Conservation (phyloP, 768 basidiomycete genomes). For the Mycena albidolilacea region DNA sequence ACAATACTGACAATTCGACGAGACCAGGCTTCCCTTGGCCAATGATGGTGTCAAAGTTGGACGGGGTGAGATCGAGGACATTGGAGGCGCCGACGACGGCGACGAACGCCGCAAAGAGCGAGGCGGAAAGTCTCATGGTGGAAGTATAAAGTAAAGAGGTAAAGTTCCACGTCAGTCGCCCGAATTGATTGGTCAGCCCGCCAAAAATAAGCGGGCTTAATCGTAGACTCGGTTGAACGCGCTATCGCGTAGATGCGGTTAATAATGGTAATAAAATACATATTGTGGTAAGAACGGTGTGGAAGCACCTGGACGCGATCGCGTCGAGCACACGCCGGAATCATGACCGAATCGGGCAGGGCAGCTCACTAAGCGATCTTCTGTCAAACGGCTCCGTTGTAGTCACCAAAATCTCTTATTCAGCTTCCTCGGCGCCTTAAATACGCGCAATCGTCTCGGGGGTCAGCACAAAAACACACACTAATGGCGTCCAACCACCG, state of each 20-base stretch:
- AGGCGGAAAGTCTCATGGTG: constrained; percentile 73
- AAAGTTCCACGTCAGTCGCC: constrained; percentile 24
- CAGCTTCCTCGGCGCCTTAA: constrained; percentile 19
- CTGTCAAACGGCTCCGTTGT: constrained; percentile 10
- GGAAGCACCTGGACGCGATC: neutral
- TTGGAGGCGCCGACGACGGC: constrained; percentile 80
- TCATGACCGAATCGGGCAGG: neutral
- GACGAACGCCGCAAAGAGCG: constrained; percentile 70
- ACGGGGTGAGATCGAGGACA: constrained; percentile 83
- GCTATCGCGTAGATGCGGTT: neutral
- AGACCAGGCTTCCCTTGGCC: constrained; percentile 88
- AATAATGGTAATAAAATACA: neutral
- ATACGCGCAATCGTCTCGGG: constrained; percentile 7
- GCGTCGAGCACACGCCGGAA: neutral
- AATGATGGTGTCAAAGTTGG: constrained; percentile 82
- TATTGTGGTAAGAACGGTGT: neutral
- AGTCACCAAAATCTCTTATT: constrained; percentile 18
- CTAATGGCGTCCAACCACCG: constrained; percentile 49
- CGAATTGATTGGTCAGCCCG: constrained; percentile 32
- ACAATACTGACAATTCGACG: constrained; percentile 86
- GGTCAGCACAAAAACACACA: constrained; percentile 2
- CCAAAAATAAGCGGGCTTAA: neutral
- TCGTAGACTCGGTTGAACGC: neutral
- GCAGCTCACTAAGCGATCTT: neutral
- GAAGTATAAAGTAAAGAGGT: constrained; percentile 42